Base-by-base conservation (phyloP, 2,329 filamentous ascomycete species). In the Colletotrichum simmondsii region DNA sequence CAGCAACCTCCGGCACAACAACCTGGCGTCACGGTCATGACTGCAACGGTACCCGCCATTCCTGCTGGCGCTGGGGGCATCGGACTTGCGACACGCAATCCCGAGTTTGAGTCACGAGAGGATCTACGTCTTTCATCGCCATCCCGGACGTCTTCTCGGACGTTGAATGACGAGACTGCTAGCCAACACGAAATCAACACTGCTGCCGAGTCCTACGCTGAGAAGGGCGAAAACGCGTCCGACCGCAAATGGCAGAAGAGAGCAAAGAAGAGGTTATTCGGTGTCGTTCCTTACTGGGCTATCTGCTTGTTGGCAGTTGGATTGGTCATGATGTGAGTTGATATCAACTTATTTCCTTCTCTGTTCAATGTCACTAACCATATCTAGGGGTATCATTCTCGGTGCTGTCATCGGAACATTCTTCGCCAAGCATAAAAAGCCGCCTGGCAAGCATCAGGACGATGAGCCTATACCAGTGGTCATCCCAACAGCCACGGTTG, bases 211-310 rank as follows among this genome's bases (percentile, higher is more conserved):
- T 75, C 26, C 74, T 84, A 65, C 16, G 82, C 83, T 2, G 86
- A 92, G 77, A 90, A 92, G 77, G 54, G 42, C 5, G 62, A 46
- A 32, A 32, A 16, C 3, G 26, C 89, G 87, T 74, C 83, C 80
- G 64, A 63, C 68, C 65, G 42, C 2, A 65, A 71, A 59, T 91
- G 89, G 88, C 87, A 90, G 78, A 77, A 80, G 12, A 81, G 85
- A 58, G 90, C 89, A 12, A 87, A 84, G 77, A 87, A 84, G 77
- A 90, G 87, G 75, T 77, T 91, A 4, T 91, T 88, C 78, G 89
- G 89, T 6, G 84, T 92, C 24, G 82, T 92, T 24, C 91, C 91
- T 0, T 88, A 89, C 71, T 92, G 91, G 91, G 89, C 88, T 1
- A 84, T 92, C 35, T 85, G 85, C 58, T 78, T 92, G 14, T 79